These are phyloP conservation scores for Myxozyma vanderwaltii DNA, from an alignment of 805 yeast species.

Conservation along the genomic window DNA sequence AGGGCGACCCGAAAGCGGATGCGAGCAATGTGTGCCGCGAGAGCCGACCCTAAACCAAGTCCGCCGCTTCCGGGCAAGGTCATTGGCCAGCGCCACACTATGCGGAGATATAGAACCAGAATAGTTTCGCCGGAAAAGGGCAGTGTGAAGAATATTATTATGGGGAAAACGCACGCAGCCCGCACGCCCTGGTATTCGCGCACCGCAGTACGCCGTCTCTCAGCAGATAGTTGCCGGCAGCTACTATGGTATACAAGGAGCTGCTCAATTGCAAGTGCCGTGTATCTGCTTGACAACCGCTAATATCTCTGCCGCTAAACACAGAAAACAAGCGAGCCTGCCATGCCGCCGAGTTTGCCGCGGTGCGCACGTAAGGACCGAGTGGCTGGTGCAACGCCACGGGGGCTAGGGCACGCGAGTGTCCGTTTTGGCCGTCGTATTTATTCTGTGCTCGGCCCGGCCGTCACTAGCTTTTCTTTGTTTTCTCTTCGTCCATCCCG, in stretches of 20 bases:
- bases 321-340: no score
- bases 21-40: constrained; percentile 7
- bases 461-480: neutral
- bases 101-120: no score
- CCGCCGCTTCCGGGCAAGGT: constrained; percentile 14
- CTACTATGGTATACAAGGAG: no score
- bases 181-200: no score
- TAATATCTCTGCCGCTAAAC: no score
- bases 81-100: constrained; percentile 14
- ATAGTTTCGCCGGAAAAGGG: neutral
- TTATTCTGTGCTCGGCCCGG: constrained; percentile 13
- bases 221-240: no score
- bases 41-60: constrained; percentile 15
- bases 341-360: neutral
- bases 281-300: no score
- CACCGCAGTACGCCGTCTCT: no score
- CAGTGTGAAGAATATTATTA: neutral
- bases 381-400: constrained; percentile 11
- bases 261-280: no score
- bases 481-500: neutral
- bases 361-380: neutral
- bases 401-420: constrained; percentile 10
- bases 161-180: no score
- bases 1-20: neutral
- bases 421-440: neutral